Evolutionary conservation across 345 rosid genomes (phyloP), one percentile per base, ranked within the genome.

Genomic region (Corchorus capsularis): DNA sequence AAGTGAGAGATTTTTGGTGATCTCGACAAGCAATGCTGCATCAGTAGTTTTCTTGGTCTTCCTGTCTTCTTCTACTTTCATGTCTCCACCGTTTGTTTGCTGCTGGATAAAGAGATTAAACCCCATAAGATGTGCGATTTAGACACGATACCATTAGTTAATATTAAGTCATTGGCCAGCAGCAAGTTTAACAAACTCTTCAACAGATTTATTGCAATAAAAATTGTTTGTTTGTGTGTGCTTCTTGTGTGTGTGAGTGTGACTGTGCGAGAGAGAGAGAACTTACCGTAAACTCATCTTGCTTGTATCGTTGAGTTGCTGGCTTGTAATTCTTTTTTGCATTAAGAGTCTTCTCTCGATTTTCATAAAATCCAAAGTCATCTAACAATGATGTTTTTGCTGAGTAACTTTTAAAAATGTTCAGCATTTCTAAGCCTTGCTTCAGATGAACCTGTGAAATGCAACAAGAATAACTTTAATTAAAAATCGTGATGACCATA

Each of bases 381-480:
- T 90, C 93, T 66, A 90, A 37, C 85, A 92, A 76, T 6, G 83
- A 89, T 27, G 94, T 69, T 71, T 69, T 87, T 22, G 83, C 80
- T 4, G 87, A 47, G 57, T 87, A 90, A 37, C 66, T 80, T 82
- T 85, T 89, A 63, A 92, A 90, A 60, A 92, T 89, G 0, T 81
- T 86, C 77, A 92, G 86, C 91, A 92, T 82, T 80, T 89, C 90
- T 67, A 92, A 80, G 20, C 97, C 94, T 82, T 90, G 89, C 79
- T 83, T 80, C 69, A 92, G 85, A 39, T 78, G 84, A 75, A 92
- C 72, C 93, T 89, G 86, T 62, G 63, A 68, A 54, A 37, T 9
- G 20, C 22, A 66, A 69, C 6, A 63, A 45, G 6, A 59, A 67
- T 17, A 53, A 27, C 27, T 35, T 22, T 6, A 77, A 39, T 8